Conservation (phyloP, 345 rosid species). For the Crucihimalaya himalaica region DNA sequence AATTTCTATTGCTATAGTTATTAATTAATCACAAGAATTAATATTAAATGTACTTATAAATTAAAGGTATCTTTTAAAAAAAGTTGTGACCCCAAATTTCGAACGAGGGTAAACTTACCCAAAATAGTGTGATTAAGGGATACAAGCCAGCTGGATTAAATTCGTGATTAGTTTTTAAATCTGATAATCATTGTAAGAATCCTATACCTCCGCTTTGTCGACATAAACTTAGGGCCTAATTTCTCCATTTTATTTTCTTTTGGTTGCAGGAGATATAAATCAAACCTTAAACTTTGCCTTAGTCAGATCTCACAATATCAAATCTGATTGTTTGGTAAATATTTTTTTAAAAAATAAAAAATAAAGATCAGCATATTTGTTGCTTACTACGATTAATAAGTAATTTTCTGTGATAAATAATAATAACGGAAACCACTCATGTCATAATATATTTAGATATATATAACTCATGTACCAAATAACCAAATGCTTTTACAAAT, state of each 20-base stretch:
- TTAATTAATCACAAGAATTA: not conserved
- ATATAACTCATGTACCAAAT: not conserved
- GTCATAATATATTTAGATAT: not conserved
- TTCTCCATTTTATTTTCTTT: not conserved
- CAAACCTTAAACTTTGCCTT: slow-evolving; percentile 14
- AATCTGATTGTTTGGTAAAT: slow-evolving; percentile 14
- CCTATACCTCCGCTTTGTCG: slow-evolving; percentile 3
- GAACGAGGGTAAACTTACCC: slow-evolving; percentile 1
- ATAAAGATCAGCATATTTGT: too few species aligned
- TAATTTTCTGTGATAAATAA: not conserved
- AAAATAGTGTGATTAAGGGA: slow-evolving; percentile 15
- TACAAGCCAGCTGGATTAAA: slow-evolving; percentile 1
- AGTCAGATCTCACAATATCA: slow-evolving; percentile 8
- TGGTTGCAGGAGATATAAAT: not conserved
- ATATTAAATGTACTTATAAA: not conserved
- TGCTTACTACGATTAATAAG: too few species aligned
- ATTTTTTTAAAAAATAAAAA: too few species aligned
- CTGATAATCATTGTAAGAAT: slow-evolving; percentile 6
- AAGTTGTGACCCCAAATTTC: not conserved
- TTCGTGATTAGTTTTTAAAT: not conserved
- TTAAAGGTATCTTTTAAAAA: not conserved
- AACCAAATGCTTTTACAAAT: not conserved
- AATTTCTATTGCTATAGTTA: not conserved
- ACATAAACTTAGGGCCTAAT: slow-evolving; percentile 12
- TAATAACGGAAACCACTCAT: not conserved